These are phyloP conservation scores for Raphidocelis subcapitata DNA, from an alignment of 139 green algal genomes.

Conservation along the genomic window DNA sequence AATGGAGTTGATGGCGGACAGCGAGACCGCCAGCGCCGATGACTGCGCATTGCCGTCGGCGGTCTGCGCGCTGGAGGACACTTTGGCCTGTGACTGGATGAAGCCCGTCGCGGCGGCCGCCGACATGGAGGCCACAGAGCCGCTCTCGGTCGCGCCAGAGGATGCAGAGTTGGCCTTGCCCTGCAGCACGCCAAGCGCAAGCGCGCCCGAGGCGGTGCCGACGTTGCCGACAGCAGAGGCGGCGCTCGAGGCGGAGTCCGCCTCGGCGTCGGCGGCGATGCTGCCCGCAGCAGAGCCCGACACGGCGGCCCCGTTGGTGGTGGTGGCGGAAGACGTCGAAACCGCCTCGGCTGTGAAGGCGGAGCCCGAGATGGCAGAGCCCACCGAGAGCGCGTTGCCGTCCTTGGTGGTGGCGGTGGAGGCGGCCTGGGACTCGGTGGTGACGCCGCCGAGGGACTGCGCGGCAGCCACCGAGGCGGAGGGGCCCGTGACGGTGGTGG, in stretches of 20 bases:
- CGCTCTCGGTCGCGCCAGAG: background rate
- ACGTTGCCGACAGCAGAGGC: slow-evolving; percentile 24
- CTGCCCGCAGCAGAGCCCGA: background rate
- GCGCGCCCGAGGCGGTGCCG: slow-evolving; percentile 6
- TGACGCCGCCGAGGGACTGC: slow-evolving; percentile 1
- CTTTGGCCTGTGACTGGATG: slow-evolving; percentile 23
- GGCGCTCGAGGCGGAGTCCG: slow-evolving; percentile 19
- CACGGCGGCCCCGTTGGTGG: slow-evolving; percentile 1
- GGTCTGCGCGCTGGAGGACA: slow-evolving; percentile 21
- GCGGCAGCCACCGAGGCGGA: background rate
- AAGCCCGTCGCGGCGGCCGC: slow-evolving; percentile 8
- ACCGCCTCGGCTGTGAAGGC: background rate
- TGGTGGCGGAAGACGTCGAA: background rate
- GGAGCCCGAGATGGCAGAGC: slow-evolving; percentile 4
- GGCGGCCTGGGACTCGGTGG: slow-evolving; percentile 1
- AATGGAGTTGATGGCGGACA: slow-evolving; percentile 19
- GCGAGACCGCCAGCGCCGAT: slow-evolving; percentile 10
- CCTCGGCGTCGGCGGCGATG: background rate
- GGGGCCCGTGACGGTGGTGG: slow-evolving; percentile 15
- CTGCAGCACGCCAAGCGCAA: slow-evolving; percentile 9
- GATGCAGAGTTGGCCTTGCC: slow-evolving; percentile 24
- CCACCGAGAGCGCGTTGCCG: slow-evolving; percentile 19
- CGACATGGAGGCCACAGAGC: slow-evolving; percentile 10
- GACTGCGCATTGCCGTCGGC: slow-evolving; percentile 22
- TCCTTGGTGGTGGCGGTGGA: background rate